Base-by-base conservation (phyloP, 257 asterid species). In the Striga asiatica region DNA sequence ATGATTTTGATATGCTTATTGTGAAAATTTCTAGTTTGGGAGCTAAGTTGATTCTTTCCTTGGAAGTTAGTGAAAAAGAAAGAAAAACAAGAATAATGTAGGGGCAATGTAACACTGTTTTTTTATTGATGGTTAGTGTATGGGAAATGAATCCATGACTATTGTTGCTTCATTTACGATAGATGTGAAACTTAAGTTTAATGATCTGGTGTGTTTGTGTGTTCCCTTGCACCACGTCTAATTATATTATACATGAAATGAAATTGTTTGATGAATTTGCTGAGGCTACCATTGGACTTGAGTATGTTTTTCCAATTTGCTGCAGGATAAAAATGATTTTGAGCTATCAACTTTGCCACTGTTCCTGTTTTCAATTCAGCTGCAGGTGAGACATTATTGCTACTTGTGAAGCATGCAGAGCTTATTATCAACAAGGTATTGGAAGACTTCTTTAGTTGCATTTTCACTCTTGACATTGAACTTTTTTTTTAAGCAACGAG, bases 301-400 rank as follows among this genome's bases (percentile, higher is more conserved):
- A 45, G 66, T 47, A 50, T 56, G 53, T 52, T 39, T 64, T 50
- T 47, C 31, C 32, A 64, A 41, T 64, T 35, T 69, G 43, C 64
- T 75, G 75, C 81, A 92, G 99, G 97, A 92, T 66, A 92, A 80
- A 85, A 78, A 62, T 66, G 99, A 92, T 77, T 92, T 92, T 78
- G 99, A 78, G 76, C 74, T 78, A 47, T 84, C 97, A 31, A 92
- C 97, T 58, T 75, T 92, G 10, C 99, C 99, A 56, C 88, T 65
- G 86, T 84, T 74, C 97, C 99, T 63, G 99, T 92, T 63, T 73
- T 92, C 59, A 85, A 54, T 74, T 75, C 81, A n/a, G 97, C 97
- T 39, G 74, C 93, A 51, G 99, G 97, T 59, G 99, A 92, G 65
- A 92, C 99, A 68, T 74, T 92, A 24, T 58, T 92, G 88, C 77